phyloP scores from a whole-genome alignment of 148 eudicot genomes.

The Silene latifolia region DNA sequence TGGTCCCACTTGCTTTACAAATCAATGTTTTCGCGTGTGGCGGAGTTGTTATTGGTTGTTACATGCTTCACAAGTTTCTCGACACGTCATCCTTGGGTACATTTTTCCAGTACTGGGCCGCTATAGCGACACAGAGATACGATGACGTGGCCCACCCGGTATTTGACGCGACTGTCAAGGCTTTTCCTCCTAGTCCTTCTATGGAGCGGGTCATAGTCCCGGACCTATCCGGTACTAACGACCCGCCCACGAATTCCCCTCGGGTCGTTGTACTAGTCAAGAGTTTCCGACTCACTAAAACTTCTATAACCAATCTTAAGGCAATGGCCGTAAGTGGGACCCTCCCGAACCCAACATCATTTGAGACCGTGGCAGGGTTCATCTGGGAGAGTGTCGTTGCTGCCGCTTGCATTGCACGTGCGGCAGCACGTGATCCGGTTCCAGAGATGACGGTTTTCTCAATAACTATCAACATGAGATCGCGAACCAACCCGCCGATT shows the following conservation, averaged over 20 bases:
- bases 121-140: background rate
- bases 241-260: background rate
- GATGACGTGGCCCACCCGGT: background rate
- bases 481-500: constrained; percentile 6
- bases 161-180: background rate
- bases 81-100: constrained; percentile 9
- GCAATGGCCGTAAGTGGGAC: background rate
- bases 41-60: constrained; percentile 20
- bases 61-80: constrained; percentile 18
- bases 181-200: constrained; percentile 1
- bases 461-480: constrained; percentile 10
- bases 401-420: background rate
- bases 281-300: constrained; percentile 8
- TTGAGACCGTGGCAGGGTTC: constrained; percentile 16
- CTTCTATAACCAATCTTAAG: constrained; percentile 7
- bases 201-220: background rate
- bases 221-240: background rate
- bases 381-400: background rate
- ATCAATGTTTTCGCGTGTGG: constrained; percentile 14
- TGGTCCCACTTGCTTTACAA: constrained; percentile 18
- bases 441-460: background rate
- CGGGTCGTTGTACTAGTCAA: background rate
- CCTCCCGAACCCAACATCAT: constrained; percentile 11
- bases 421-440: background rate
- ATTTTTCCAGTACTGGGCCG: constrained; percentile 10